Conservation (phyloP, 1,284 basidiomycete genomes). For the Leccinum pachyderme region DNA sequence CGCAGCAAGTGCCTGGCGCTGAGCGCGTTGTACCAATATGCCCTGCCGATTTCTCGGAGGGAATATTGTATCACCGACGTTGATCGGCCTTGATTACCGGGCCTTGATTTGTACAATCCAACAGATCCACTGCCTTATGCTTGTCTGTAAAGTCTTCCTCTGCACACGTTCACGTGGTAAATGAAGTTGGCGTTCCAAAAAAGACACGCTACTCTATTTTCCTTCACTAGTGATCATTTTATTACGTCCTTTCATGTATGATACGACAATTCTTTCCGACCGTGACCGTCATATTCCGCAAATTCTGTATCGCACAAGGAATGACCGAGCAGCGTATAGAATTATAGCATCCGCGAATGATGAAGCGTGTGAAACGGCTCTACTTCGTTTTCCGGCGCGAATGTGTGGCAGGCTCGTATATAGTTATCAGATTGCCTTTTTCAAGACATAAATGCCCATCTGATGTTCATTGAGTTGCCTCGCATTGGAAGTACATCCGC, state of each 20-base stretch:
- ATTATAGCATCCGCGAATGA: neutral
- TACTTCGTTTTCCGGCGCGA: neutral
- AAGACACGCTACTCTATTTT: slow-evolving; percentile 1
- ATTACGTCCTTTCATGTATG: neutral
- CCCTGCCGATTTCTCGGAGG: slow-evolving; percentile 1
- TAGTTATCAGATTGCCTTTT: neutral
- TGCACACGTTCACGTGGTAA: neutral
- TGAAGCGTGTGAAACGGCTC: neutral
- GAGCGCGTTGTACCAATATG: neutral
- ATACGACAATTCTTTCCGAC: neutral
- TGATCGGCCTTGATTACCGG: neutral
- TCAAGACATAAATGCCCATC: neutral
- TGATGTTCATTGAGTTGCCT: too few species aligned
- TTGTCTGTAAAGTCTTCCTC: neutral
- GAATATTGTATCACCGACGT: neutral
- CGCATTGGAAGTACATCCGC: neutral
- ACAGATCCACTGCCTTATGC: neutral
- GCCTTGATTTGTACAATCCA: slow-evolving; percentile 1
- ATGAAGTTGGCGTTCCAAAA: slow-evolving; percentile 2
- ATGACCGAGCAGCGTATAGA: neutral
- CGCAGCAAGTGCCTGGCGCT: slow-evolving; percentile 18
- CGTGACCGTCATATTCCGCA: neutral
- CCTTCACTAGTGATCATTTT: slow-evolving; percentile 5
- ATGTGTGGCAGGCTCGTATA: neutral
- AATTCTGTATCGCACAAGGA: neutral